These are phyloP conservation scores for Jaenimonas drosophilae DNA, from an alignment of 208 protist genomes.

Conservation along the genomic window DNA sequence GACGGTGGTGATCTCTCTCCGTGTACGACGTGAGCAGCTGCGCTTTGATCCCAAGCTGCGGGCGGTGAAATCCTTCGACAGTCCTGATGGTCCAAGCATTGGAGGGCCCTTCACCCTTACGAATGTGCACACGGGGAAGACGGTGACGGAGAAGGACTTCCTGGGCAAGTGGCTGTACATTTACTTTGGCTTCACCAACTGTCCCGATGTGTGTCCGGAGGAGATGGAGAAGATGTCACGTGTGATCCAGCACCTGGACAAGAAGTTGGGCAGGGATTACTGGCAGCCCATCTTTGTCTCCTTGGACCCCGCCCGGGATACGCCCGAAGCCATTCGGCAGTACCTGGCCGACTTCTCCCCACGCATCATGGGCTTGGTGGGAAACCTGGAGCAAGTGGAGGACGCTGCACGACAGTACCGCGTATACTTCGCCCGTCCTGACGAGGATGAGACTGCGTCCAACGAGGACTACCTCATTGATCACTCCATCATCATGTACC, in stretches of 20 bases:
- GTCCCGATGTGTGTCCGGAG: slow-evolving; percentile 94
- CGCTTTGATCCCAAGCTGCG: slow-evolving; percentile 69
- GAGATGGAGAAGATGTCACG: slow-evolving; percentile 92
- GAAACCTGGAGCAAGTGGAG: slow-evolving; percentile 75
- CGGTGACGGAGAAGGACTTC: slow-evolving; percentile 63
- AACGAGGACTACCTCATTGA: slow-evolving; percentile 94
- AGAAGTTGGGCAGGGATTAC: slow-evolving; percentile 65
- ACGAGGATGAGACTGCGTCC: slow-evolving; percentile 57
- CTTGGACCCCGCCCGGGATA: slow-evolving; percentile 91
- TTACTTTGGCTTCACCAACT: slow-evolving; percentile 97
- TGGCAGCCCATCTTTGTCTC: slow-evolving; percentile 92
- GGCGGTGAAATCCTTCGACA: slow-evolving; percentile 64
- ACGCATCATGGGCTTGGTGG: slow-evolving; percentile 86
- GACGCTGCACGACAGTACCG: slow-evolving; percentile 76
- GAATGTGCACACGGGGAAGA: slow-evolving; percentile 50
- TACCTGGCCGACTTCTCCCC: slow-evolving; percentile 91
- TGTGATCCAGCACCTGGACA: slow-evolving; percentile 68
- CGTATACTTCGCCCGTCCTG: slow-evolving; percentile 86
- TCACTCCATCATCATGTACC: slow-evolving; percentile 93
- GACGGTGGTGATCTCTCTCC: slow-evolving; percentile 67
- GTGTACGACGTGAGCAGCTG: slow-evolving; percentile 65
- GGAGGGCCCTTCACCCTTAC: slow-evolving; percentile 59
- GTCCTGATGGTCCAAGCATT: slow-evolving; percentile 56
- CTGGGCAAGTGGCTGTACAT: slow-evolving; percentile 90
- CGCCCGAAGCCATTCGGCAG: slow-evolving; percentile 45